Base-by-base conservation (phyloP, 441 rosid species). In the Gossypium aridum region DNA sequence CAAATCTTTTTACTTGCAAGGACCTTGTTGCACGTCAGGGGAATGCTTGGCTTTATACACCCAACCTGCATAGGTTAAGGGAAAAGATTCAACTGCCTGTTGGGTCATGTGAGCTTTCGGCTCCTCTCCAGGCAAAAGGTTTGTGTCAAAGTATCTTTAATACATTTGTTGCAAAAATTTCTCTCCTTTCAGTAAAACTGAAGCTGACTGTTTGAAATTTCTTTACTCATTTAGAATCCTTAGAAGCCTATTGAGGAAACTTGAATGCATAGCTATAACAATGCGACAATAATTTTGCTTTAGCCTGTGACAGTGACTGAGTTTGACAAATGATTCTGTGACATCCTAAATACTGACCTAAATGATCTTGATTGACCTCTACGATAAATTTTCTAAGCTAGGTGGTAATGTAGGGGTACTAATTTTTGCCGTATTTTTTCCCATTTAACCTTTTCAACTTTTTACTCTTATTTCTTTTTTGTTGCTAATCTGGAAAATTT, bases 81-180 rank as follows among this genome's bases (percentile, higher is more conserved):
- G 86, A 87, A 79, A 89, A 88, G 86, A 22, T 82, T 57, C 86
- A 75, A 26, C 93, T 93, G 53, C 98, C 96, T 19, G 82, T 86
- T 8, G 97, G 98, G 26, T 93, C 98, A 6, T 93, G 97, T 77
- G 98, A 87, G 78, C 96, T 90, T 26, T 81, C 96, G 2, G 97
- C 87, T 76, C 96, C 98, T 78, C 89, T 91, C 43, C 81, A 85
- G 76, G 91, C 94, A 71, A 91, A 90, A 88, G 96, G 98, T 91
- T 26, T 71, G 85, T 72, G 72, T 72, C 68, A 57, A 77, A 53
- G 54, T 76, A n/a, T 70, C 73, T 28, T 20, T 64, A 54, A 14
- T 23, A 43, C 43, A 43, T 45, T 59, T 72, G 26, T 72, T 57
- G 45, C 9, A 43, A 6, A 43, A n/a, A 39, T 25, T 59, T 23